phyloP scores from a whole-genome alignment of 495 filamentous ascomycete species.

The Aspergillus incahuasiensis region DNA sequence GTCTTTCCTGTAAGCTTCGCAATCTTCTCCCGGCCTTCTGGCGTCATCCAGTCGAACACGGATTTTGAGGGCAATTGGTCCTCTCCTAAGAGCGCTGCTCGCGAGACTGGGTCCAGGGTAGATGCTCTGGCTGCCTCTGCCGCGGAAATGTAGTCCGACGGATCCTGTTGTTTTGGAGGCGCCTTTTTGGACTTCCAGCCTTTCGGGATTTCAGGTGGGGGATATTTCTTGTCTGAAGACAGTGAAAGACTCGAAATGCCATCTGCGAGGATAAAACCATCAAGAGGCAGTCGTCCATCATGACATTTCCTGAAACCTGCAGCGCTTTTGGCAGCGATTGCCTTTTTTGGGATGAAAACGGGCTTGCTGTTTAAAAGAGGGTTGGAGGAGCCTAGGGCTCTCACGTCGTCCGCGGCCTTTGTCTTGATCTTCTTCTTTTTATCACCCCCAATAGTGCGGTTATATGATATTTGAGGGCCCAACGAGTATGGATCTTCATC shows the following conservation, averaged over 20 bases:
- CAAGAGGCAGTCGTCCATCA: conserved; percentile 80
- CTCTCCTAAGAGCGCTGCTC: conserved; percentile 81
- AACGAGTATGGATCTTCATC: conserved; percentile 94
- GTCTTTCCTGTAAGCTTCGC: conserved; percentile 67
- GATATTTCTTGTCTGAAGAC: conserved; percentile 58
- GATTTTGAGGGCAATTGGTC: conserved; percentile 82
- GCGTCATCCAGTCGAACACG: conserved; percentile 88
- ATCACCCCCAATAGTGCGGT: conserved; percentile 73
- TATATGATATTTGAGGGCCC: conserved; percentile 89
- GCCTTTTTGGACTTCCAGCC: conserved; percentile 71
- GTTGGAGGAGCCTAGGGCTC: conserved; percentile 47
- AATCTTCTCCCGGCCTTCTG: conserved; percentile 72
- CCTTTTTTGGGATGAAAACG: conserved; percentile 74
- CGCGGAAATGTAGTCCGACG: conserved; percentile 57
- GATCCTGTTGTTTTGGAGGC: conserved; percentile 28
- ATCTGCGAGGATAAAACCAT: conserved; percentile 78
- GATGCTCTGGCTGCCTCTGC: conserved; percentile 71
- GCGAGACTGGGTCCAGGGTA: conserved; percentile 68
- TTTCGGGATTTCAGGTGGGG: conserved; percentile 67
- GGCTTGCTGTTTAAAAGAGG: conserved; percentile 65
- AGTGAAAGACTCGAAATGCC: conserved; percentile 48
- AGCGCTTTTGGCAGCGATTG: conserved; percentile 49
- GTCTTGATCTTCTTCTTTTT: conserved; percentile 74
- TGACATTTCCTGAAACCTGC: conserved; percentile 72
- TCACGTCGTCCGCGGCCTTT: conserved; percentile 35